phyloP scores from a whole-genome alignment of 1,284 basidiomycete genomes.

The Cutaneotrichosporon mucoides region DNA sequence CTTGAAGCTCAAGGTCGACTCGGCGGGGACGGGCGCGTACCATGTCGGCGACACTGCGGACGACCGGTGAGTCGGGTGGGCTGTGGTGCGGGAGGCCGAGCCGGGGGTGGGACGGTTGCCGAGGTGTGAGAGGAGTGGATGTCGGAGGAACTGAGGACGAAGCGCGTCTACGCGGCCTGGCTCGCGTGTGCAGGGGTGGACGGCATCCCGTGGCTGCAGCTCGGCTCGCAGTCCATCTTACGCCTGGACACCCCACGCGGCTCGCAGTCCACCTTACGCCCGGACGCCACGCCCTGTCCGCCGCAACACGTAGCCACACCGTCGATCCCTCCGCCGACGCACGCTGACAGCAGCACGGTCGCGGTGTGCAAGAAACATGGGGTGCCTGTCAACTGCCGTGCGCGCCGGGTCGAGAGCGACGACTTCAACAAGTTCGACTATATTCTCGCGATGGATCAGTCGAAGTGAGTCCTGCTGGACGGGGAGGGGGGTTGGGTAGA shows the following conservation, averaged over 20 bases:
- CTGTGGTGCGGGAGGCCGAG: too few species aligned
- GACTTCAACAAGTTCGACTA: conserved; percentile 51
- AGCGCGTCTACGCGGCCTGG: too few species aligned
- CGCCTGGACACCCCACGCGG: too few species aligned
- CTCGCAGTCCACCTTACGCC: too few species aligned
- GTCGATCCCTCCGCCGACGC: background rate
- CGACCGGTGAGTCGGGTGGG: conserved; percentile 30
- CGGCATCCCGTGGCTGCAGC: too few species aligned
- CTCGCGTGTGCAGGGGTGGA: too few species aligned
- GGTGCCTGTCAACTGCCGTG: conserved; percentile 46
- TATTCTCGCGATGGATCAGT: conserved; percentile 52
- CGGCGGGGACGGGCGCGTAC: conserved; percentile 50
- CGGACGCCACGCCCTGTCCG: too few species aligned
- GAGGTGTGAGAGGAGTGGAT: too few species aligned
- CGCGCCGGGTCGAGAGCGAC: conserved; percentile 39
- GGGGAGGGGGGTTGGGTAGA: background rate
- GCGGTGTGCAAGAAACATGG: conserved; percentile 47
- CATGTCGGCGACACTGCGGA: conserved; percentile 49
- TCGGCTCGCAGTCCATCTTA: too few species aligned
- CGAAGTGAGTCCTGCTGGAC: conserved; percentile 30
- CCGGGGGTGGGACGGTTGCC: too few species aligned
- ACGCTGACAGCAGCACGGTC: conserved; percentile 40
- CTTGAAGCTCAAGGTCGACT: conserved; percentile 42
- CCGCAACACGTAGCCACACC: too few species aligned
- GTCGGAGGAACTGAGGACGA: too few species aligned